Evolutionary conservation across 2,329 filamentous ascomycete species (phyloP).

Genomic region (Xylaria polymorpha): DNA sequence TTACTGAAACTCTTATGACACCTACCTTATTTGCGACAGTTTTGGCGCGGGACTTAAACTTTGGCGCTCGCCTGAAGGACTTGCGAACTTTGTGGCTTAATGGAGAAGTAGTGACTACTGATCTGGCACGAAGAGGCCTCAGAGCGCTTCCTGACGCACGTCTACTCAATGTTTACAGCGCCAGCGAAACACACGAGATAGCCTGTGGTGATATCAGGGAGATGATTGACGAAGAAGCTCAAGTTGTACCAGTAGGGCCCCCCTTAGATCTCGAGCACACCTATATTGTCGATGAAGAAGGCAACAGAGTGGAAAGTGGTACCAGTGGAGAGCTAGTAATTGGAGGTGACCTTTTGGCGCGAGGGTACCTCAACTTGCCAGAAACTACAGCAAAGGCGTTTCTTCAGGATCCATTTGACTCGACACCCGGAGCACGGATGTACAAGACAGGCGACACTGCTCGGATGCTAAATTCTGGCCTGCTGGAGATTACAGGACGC

Average conservation of each 20-base stretch:
- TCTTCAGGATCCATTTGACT: conserved; percentile 71
- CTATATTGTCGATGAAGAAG: conserved; percentile 78
- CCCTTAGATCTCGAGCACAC: conserved; percentile 74
- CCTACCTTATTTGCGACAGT: conserved; percentile 82
- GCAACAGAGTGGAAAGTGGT: conserved; percentile 71
- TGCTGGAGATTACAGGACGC: conserved; percentile 80
- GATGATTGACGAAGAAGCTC: conserved; percentile 71
- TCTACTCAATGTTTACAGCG: conserved; percentile 83
- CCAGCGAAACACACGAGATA: conserved; percentile 84
- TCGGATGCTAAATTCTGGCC: conserved; percentile 72
- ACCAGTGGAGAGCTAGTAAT: conserved; percentile 79
- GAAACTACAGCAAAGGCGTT: conserved; percentile 82
- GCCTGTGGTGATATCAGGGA: conserved; percentile 79
- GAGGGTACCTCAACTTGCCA: conserved; percentile 82
- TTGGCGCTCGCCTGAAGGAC: conserved; percentile 71
- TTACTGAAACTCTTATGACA: conserved; percentile 87
- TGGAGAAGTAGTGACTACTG: conserved; percentile 83
- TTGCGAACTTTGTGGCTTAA: conserved; percentile 82
- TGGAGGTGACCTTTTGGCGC: conserved; percentile 77
- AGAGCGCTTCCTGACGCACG: conserved; percentile 75
- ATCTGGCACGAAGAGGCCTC: conserved; percentile 75
- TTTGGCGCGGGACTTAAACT: conserved; percentile 73
- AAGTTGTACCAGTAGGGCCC: conserved; percentile 79
- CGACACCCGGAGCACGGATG: conserved; percentile 71
- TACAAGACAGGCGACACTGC: conserved; percentile 81